Base-by-base conservation (phyloP, 2,329 filamentous ascomycete species). In the Tolypocladium endophyticum region DNA sequence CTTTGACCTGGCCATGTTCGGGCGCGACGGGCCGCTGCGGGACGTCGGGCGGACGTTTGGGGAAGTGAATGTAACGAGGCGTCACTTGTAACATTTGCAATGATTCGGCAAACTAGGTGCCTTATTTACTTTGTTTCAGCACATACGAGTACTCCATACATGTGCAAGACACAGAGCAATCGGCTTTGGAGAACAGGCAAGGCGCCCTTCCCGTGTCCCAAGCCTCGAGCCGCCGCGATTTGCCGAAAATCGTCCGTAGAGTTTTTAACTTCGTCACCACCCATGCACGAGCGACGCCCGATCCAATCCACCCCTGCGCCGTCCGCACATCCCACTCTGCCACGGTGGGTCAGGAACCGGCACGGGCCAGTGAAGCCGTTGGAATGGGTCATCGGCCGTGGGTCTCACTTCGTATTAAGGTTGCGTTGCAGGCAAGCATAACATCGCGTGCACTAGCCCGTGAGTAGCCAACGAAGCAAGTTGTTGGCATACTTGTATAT, bases 61-160 rank as follows among this genome's bases (percentile, higher is more conserved):
- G 8, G 66, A 65, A 28, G 53, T 68, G 4, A 66, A 61, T 0
- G 50, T 69, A 11, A 60, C 64, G 30, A 58, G 64, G 33, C 61
- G 61, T 55, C 60, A 60, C 41, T 43, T 67, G 2, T 63, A 47
- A 58, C 2, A 3, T 28, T 28, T 9, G 1, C 18, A 18, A 39
- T 33, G 30, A 33, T 14, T 36, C 11, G 14, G 14, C 35, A 36
- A 36, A 14, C 35, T 36, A n/a, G 5, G 9, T 39, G 5, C 16
- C 20, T n/a, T 43, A 7, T 43, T 43, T n/a, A 9, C 4, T 43
- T 9, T 8, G 18, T 20, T 43, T 43, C 39, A 43, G 9, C 38
- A 36, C 35, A 12, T 14, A n/a, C n/a, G n/a, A n/a, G n/a, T n/a
- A n/a, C n/a, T n/a, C n/a, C n/a, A n/a, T n/a, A 43, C 6, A 43